These are phyloP conservation scores for Lipomyces lipofer DNA, from an alignment of 805 yeast species.

Conservation along the genomic window DNA sequence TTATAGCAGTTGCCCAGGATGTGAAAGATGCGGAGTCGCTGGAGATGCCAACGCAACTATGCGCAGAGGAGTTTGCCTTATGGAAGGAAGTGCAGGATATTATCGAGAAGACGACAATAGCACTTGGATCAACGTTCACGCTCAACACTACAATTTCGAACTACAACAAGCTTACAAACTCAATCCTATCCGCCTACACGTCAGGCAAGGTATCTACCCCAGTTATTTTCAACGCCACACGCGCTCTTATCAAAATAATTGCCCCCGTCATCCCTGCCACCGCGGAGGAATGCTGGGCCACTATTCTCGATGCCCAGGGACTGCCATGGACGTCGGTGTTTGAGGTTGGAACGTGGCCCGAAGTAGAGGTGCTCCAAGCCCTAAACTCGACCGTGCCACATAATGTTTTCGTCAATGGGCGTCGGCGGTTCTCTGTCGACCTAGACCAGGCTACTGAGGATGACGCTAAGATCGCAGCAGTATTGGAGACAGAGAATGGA, in stretches of 20 bases:
- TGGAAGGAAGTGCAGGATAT: conserved; percentile 58
- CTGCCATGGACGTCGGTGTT: conserved; percentile 53
- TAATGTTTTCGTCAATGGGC: conserved; percentile 74
- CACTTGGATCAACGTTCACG: conserved; percentile 60
- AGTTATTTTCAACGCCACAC: conserved; percentile 47
- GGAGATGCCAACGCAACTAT: conserved; percentile 30
- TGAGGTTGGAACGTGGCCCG: conserved; percentile 64
- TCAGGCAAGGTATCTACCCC: background rate
- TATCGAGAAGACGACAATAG: conserved; percentile 53
- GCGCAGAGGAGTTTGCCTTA: conserved; percentile 52
- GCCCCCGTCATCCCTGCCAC: conserved; percentile 81
- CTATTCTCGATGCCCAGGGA: conserved; percentile 37
- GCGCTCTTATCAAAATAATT: conserved; percentile 59
- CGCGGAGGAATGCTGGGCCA: conserved; percentile 81
- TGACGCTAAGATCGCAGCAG: conserved; percentile 42
- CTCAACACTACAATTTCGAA: conserved; percentile 87
- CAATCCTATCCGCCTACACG: conserved; percentile 45
- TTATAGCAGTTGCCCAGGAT: conserved; percentile 5
- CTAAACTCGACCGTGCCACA: conserved; percentile 23
- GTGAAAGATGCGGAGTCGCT: conserved; percentile 1
- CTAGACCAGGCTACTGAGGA: conserved; percentile 34
- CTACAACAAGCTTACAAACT: conserved; percentile 77
- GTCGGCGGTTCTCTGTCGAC: conserved; percentile 49
- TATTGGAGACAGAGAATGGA: conserved; percentile 43
- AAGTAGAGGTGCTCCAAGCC: conserved; percentile 36